Evolutionary conservation across 441 rosid species (phyloP).

Genomic region (Rhodomyrtus psidioides): DNA sequence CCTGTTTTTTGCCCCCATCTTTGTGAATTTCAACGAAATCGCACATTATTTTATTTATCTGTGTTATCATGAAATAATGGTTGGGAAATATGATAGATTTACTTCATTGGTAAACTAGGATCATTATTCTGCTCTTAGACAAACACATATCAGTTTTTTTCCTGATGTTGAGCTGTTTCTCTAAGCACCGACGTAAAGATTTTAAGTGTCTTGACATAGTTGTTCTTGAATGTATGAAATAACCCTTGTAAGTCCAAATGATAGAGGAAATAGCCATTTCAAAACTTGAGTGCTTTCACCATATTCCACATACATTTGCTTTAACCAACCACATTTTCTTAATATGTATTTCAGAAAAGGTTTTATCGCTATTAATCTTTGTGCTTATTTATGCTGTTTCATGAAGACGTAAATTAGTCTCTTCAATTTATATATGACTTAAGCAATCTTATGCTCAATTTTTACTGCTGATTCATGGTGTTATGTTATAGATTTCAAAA

Average conservation of each 20-base stretch:
- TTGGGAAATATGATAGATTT: neutral
- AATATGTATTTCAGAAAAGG: neutral
- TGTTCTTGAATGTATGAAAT: neutral
- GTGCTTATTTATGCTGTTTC: neutral
- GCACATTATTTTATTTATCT: neutral
- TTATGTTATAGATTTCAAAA: neutral
- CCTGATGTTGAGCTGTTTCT: neutral
- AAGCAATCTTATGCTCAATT: neutral
- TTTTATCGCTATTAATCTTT: neutral
- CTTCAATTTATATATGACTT: neutral
- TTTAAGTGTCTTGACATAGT: neutral
- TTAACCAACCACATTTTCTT: neutral
- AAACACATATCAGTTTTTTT: neutral
- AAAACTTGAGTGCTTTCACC: neutral
- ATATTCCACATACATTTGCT: neutral
- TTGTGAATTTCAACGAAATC: neutral
- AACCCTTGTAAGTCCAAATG: neutral
- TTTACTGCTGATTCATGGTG: neutral
- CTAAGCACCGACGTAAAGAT: neutral
- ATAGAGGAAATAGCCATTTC: neutral
- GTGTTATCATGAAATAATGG: neutral
- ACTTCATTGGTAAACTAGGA: neutral
- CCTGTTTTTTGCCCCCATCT: neutral
- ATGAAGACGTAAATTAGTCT: neutral
- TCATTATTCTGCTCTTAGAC: neutral